phyloP scores from a whole-genome alignment of 2,329 filamentous ascomycete genomes.

The Periglandula ipomoeae region DNA sequence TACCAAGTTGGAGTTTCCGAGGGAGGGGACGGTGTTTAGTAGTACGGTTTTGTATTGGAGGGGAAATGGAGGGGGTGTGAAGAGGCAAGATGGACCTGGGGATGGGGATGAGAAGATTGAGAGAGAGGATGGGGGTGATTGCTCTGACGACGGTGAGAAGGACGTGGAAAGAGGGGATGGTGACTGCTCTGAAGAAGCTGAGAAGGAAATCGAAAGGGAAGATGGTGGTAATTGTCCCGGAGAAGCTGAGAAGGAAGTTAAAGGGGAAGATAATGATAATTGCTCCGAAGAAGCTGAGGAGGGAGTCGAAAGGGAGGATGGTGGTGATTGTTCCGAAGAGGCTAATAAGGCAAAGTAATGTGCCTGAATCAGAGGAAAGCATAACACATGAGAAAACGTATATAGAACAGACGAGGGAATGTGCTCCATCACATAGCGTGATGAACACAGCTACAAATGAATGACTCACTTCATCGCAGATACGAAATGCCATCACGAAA shows the following conservation, averaged over 20 bases:
- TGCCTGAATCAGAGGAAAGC: too few relatives aligned
- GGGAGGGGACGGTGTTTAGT: slow-evolving; percentile 12
- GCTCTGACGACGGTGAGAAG: too few relatives aligned
- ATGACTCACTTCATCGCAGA: too few relatives aligned
- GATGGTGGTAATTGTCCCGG: too few relatives aligned
- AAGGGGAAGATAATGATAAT: background rate
- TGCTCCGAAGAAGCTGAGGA: background rate
- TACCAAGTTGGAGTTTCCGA: slow-evolving; percentile 11
- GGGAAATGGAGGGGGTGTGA: background rate
- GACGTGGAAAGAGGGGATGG: too few relatives aligned
- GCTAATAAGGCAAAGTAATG: too few relatives aligned
- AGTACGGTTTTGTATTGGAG: slow-evolving; percentile 15
- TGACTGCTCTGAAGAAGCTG: too few relatives aligned
- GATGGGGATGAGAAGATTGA: background rate
- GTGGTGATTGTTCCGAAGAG: background rate
- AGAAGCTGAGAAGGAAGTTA: background rate
- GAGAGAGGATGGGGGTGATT: background rate
- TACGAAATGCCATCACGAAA: too few relatives aligned
- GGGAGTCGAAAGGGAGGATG: background rate
- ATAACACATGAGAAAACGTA: too few relatives aligned
- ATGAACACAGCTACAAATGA: too few relatives aligned
- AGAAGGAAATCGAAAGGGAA: too few relatives aligned
- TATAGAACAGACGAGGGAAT: background rate
- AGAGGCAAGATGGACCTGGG: background rate
- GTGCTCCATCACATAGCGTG: too few relatives aligned